These are phyloP conservation scores for Prinsepia uniflora DNA, from an alignment of 306 rosid genomes.

Conservation along the genomic window DNA sequence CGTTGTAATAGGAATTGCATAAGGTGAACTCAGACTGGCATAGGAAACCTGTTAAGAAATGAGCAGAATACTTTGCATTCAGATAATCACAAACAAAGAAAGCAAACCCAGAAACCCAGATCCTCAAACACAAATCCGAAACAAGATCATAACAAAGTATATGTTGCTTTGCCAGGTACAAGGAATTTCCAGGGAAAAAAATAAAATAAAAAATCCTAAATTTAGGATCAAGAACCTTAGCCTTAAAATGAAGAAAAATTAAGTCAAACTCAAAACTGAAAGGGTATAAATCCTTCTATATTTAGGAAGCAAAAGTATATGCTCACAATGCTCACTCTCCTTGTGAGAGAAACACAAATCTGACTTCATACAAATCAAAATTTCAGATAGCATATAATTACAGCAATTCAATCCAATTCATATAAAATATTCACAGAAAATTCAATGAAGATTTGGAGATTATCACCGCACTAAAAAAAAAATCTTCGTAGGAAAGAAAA, in stretches of 20 bases:
- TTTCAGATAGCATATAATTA: neutral
- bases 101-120: slow-evolving; percentile 12
- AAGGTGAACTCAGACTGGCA: slow-evolving; percentile 33
- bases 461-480: neutral
- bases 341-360: neutral
- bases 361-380: neutral
- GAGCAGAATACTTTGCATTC: slow-evolving; percentile 21
- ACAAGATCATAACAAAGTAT: slow-evolving; percentile 8
- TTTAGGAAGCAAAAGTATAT: neutral
- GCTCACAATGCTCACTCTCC: neutral
- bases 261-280: slow-evolving; percentile 22
- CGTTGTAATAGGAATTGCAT: slow-evolving; percentile 20
- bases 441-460: neutral
- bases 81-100: slow-evolving; percentile 13
- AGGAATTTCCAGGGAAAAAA: neutral
- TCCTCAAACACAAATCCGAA: slow-evolving; percentile 22
- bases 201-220: neutral
- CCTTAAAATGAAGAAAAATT: slow-evolving; percentile 12
- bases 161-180: slow-evolving; percentile 15
- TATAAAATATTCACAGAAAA: neutral
- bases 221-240: slow-evolving; percentile 23
- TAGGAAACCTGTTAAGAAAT: slow-evolving; percentile 35
- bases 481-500: neutral
- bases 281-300: slow-evolving; percentile 11
- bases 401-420: neutral